Evolutionary conservation across 2,329 filamentous ascomycete genomes (phyloP).

Genomic region (Fusarium udum): DNA sequence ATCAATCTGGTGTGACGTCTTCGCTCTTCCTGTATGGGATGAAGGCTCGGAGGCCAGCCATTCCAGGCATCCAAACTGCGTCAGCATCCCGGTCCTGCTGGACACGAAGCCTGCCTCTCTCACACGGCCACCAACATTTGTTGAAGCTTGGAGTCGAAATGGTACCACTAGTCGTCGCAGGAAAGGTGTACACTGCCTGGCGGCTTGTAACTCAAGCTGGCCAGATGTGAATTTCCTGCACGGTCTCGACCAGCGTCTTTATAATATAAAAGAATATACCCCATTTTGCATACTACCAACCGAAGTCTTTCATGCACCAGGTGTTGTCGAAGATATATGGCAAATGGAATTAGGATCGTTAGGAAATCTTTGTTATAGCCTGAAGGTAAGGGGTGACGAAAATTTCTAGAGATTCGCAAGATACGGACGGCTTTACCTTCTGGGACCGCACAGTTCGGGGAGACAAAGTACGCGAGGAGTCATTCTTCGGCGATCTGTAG

Average conservation of each 20-base stretch:
- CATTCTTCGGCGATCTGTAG: not conserved
- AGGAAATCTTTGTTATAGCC: not conserved
- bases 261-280: not conserved
- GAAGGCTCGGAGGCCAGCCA: not conserved
- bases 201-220: not conserved
- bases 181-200: not conserved
- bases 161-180: not conserved
- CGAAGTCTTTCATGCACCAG: not conserved
- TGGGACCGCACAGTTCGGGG: not conserved
- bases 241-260: not conserved
- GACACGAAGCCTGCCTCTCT: not conserved
- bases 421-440: not conserved
- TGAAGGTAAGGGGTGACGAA: too few relatives aligned
- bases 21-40: not conserved
- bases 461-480: not conserved
- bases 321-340: not conserved
- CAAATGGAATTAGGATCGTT: not conserved
- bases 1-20: not conserved
- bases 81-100: not conserved
- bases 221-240: not conserved
- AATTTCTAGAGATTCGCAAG: not conserved
- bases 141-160: not conserved
- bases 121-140: not conserved
- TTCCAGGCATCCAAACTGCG: not conserved
- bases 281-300: not conserved